These are phyloP conservation scores for Xylaria sp. DNA, from an alignment of 2,329 filamentous ascomycete species.

Conservation along the genomic window DNA sequence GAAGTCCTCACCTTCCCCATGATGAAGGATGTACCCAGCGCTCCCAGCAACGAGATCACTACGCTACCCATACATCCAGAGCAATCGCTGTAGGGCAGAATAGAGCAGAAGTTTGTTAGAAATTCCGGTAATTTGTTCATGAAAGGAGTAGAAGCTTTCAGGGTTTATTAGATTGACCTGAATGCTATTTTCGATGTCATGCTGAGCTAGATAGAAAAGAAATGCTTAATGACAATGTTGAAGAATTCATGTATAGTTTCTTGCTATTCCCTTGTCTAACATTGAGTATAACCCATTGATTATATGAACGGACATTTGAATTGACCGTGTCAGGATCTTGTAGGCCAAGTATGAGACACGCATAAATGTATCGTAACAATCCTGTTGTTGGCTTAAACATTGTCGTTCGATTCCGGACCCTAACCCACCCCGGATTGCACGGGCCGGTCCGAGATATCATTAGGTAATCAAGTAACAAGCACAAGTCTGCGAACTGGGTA, in stretches of 20 bases:
- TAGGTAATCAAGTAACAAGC: neutral
- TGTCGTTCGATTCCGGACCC: neutral
- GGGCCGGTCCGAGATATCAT: neutral
- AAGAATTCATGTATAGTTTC: neutral
- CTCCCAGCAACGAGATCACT: conserved; percentile 8
- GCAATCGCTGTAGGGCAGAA: conserved; percentile 7
- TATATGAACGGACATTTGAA: neutral
- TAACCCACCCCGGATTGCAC: neutral
- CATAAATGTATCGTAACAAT: too few species aligned
- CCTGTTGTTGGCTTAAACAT: neutral
- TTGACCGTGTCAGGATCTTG: neutral
- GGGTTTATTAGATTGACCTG: neutral
- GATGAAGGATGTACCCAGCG: conserved; percentile 71
- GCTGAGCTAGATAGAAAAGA: conserved; percentile 1
- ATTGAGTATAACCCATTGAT: neutral
- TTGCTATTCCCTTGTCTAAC: neutral
- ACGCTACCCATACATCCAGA: conserved; percentile 12
- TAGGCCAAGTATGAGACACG: too few species aligned
- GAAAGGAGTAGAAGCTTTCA: neutral
- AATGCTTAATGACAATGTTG: neutral
- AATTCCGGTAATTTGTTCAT: neutral
- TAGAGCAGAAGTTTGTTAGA: neutral
- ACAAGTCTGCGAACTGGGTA: too few species aligned
- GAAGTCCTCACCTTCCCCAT: conserved; percentile 97
- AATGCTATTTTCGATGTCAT: neutral